Evolutionary conservation across 2,329 filamentous ascomycete species (phyloP).

Genomic region (Calonectria ilicicola): DNA sequence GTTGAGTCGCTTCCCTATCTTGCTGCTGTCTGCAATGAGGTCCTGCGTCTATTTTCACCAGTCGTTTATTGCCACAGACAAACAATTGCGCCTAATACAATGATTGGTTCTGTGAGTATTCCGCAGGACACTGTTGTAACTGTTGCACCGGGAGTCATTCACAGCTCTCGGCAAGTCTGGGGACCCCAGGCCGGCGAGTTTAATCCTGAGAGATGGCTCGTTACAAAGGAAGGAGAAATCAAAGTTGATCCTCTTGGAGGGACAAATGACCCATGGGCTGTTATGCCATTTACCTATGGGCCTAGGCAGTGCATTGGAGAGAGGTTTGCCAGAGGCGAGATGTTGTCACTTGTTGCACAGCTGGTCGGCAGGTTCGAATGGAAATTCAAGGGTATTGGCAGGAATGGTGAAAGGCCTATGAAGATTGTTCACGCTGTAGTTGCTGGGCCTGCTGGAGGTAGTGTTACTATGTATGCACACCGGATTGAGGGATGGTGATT

Average conservation of each 20-base stretch:
- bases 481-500: constrained; percentile 19
- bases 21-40: constrained; percentile 17
- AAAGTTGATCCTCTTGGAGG: constrained; percentile 28
- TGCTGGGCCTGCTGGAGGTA: constrained; percentile 22
- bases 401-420: constrained; percentile 24
- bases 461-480: constrained; percentile 25
- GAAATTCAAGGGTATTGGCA: constrained; percentile 28
- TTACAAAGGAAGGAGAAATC: constrained; percentile 13
- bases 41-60: constrained; percentile 13
- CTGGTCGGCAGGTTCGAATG: constrained; percentile 24
- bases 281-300: constrained; percentile 19
- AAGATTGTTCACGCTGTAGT: constrained; percentile 21
- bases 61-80: constrained; percentile 21
- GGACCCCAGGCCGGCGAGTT: constrained; percentile 7
- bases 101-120: constrained; percentile 4
- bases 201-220: constrained; percentile 12
- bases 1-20: constrained; percentile 21
- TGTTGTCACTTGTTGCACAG: constrained; percentile 18
- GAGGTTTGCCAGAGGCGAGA: constrained; percentile 18
- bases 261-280: constrained; percentile 22
- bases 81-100: neutral
- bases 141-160: constrained; percentile 11
- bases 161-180: constrained; percentile 14
- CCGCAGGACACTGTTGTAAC: constrained; percentile 13
- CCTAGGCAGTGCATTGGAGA: constrained; percentile 19